Percentiles rank a stretch among this genome's conserved stretches.
These are phyloP conservation scores for Ramaria rubella DNA, from an alignment of 768 basidiomycete species.

Conservation along the genomic window DNA sequence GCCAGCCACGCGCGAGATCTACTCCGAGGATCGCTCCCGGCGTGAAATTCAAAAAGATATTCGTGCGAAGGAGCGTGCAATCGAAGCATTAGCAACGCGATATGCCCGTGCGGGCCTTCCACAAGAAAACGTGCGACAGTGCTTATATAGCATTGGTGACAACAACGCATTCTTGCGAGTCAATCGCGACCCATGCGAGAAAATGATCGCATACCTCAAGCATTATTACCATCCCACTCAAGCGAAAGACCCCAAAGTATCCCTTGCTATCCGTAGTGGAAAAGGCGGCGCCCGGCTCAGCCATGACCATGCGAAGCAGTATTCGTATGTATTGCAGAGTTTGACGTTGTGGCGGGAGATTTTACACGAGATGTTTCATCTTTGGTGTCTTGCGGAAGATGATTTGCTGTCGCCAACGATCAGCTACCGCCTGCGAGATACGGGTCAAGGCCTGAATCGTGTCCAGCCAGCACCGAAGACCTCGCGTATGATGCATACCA, in stretches of 20 bases:
- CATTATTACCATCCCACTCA: constrained; percentile 71
- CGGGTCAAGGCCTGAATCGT: constrained; percentile 86
- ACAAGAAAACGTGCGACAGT: constrained; percentile 67
- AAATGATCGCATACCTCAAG: constrained; percentile 73
- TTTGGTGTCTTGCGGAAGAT: constrained; percentile 77
- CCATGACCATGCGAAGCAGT: constrained; percentile 81
- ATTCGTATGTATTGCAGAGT: constrained; percentile 80
- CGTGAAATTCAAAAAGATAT: constrained; percentile 83
- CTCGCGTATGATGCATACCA: constrained; percentile 83
- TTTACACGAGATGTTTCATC: constrained; percentile 82
- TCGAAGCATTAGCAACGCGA: constrained; percentile 61
- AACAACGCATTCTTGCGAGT: constrained; percentile 83
- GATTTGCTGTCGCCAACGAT: constrained; percentile 73
- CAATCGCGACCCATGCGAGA: constrained; percentile 84
- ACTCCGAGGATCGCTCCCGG: constrained; percentile 60
- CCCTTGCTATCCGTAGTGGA: constrained; percentile 75
- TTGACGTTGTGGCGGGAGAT: constrained; percentile 84
- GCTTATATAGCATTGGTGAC: constrained; percentile 83
- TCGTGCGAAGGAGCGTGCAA: constrained; percentile 76
- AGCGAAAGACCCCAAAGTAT: constrained; percentile 54
- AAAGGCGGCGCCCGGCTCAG: constrained; percentile 73
- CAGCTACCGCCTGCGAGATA: constrained; percentile 77
- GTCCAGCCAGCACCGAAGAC: constrained; percentile 85
- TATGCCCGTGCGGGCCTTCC: constrained; percentile 50
- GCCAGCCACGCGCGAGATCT: constrained; percentile 73